phyloP scores from a whole-genome alignment of 2,329 filamentous ascomycete species.

The Ceratocystiopsis brevicomis region DNA sequence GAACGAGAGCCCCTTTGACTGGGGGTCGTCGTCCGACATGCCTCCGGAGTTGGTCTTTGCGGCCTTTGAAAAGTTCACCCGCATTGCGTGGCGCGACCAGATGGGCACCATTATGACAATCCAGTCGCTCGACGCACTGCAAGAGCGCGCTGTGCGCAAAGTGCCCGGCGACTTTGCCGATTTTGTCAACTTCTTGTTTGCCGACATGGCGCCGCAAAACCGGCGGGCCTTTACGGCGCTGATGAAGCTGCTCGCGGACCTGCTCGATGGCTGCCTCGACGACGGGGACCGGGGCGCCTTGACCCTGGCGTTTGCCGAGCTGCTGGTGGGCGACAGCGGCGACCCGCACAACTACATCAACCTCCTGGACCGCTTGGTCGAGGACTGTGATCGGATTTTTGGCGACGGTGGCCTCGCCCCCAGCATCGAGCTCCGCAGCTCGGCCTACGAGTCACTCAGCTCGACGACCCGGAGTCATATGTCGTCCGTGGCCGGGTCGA shows the following conservation, averaged over 20 bases:
- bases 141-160: slow-evolving; percentile 43
- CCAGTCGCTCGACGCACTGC: slow-evolving; percentile 53
- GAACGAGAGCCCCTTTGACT: slow-evolving; percentile 63
- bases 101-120: slow-evolving; percentile 70
- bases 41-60: slow-evolving; percentile 73
- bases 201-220: slow-evolving; percentile 50
- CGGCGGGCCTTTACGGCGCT: slow-evolving; percentile 64
- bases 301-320: slow-evolving; percentile 73
- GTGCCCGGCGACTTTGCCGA: slow-evolving; percentile 56
- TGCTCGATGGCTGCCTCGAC: slow-evolving; percentile 77
- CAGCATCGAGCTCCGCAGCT: slow-evolving; percentile 30
- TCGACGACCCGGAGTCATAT: slow-evolving; percentile 35
- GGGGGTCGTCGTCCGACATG: slow-evolving; percentile 54
- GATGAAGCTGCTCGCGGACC: slow-evolving; percentile 68
- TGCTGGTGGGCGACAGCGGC: slow-evolving; percentile 48
- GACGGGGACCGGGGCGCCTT: slow-evolving; percentile 78
- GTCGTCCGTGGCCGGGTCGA: slow-evolving; percentile 44
- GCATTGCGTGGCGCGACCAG: slow-evolving; percentile 70
- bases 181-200: slow-evolving; percentile 45
- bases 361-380: slow-evolving; percentile 69
- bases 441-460: slow-evolving; percentile 38
- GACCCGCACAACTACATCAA: slow-evolving; percentile 71
- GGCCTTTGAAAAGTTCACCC: slow-evolving; percentile 84
- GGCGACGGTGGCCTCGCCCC: slow-evolving; percentile 33
- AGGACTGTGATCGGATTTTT: slow-evolving; percentile 80